Evolutionary conservation across 805 yeast genomes (phyloP).

Genomic region (Myxozyma mucilagina): DNA sequence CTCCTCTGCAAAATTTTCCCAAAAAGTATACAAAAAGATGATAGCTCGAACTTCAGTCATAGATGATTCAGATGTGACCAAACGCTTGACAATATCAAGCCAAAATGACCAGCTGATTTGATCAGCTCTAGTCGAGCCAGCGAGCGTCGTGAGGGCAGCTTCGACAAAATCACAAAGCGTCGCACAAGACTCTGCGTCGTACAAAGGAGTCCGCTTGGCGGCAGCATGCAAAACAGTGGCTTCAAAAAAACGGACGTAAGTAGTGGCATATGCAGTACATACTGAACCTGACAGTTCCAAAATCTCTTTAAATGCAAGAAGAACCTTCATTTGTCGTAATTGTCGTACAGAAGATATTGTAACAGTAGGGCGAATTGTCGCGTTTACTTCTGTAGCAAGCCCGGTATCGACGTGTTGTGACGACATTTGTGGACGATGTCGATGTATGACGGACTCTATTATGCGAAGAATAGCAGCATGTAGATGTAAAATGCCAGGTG

Average conservation of each 20-base stretch:
- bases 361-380: constrained; percentile 12
- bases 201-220: constrained; percentile 39
- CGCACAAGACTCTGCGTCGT: constrained; percentile 43
- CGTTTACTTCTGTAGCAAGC: constrained; percentile 5
- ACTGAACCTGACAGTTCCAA: constrained; percentile 36
- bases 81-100: constrained; percentile 57
- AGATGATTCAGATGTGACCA: constrained; percentile 64
- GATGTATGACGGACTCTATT: constrained; percentile 33
- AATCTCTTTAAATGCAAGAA: constrained; percentile 42
- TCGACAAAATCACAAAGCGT: constrained; percentile 45
- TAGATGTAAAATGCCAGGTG: constrained; percentile 40
- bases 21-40: constrained; percentile 67
- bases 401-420: constrained; percentile 1
- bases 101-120: constrained; percentile 74
- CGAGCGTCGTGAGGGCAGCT: constrained; percentile 42
- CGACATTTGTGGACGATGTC: not conserved
- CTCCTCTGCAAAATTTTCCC: constrained; percentile 63
- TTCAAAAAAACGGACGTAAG: constrained; percentile 42
- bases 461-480: constrained; percentile 35
- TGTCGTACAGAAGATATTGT: constrained; percentile 5
- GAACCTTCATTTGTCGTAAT: constrained; percentile 35
- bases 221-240: constrained; percentile 40
- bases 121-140: constrained; percentile 35
- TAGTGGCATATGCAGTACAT: constrained; percentile 38
- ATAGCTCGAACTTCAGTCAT: constrained; percentile 63